Evolutionary conservation across 257 asterid genomes (phyloP).

Genomic region (Cynanchum wilfordii): DNA sequence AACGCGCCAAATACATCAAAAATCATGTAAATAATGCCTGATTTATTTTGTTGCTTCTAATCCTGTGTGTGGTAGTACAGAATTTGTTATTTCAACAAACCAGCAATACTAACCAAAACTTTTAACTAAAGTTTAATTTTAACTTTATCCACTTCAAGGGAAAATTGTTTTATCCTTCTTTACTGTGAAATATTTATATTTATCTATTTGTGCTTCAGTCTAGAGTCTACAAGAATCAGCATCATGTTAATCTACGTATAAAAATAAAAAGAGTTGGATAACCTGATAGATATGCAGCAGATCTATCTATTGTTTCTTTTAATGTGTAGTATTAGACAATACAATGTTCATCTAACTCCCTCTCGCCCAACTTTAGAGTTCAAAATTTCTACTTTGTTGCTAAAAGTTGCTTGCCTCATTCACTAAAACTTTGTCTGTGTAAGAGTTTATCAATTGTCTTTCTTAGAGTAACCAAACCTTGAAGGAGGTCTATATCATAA

Average conservation of each 20-base stretch:
- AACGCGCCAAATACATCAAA: conserved; percentile 79
- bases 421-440: neutral
- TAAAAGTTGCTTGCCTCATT: neutral
- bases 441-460: neutral
- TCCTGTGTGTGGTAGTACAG: neutral
- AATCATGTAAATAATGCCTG: conserved; percentile 49
- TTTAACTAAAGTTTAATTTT: neutral
- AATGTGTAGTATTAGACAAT: neutral
- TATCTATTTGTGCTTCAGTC: neutral
- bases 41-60: neutral
- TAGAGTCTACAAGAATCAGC: neutral
- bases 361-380: neutral
- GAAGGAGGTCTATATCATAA: neutral
- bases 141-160: neutral
- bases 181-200: neutral
- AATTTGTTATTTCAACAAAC: neutral
- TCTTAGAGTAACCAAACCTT: neutral
- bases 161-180: neutral
- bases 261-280: neutral
- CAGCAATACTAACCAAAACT: neutral
- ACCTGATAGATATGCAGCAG: neutral
- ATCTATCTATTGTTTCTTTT: neutral
- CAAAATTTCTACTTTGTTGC: neutral
- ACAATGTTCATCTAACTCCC: neutral
- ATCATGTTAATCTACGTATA: neutral